Base-by-base conservation (phyloP, 331 rosid genomes). In the Malus hybrid region DNA sequence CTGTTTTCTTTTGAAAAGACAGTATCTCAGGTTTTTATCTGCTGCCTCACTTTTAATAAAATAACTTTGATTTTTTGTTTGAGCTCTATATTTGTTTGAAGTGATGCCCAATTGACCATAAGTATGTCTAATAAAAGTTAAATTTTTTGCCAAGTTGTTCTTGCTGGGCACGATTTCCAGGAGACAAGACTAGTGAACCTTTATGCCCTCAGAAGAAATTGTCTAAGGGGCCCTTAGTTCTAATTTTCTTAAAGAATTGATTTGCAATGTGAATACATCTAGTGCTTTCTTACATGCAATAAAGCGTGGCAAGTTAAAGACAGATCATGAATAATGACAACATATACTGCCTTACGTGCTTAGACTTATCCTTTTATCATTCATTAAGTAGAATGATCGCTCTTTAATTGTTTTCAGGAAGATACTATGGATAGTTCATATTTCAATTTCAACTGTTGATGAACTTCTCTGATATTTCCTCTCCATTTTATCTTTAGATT, bases 401-500 rank as follows among this genome's bases (percentile, higher is more conserved):
- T 42, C 48, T 42, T 10, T 39, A 39, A 39, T 39, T 39, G 46
- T 39, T 39, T 39, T 39, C 46, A 2, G 12, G 46, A 39, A 39
- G 46, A 39, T 39, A 4, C 1, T 39, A 52, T 52, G 18, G 18
- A 16, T 52, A 6, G n/a, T 52, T 52, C 20, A 52, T 15, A 52
- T 52, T 16, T 18, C 57, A 52, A 16, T 18, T 52, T 52, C 57
- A 52, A 52, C 57, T 52, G 18, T 16, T 16, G 71, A 73, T 65
- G 46, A 7, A 50, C 70, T 24, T 71, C 42, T 69, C 74, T 73
- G 75, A 74, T 1, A 36, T 46, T 55, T 72, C 13, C 42, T 56
- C 69, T 33, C 59, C 20, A 27, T 76, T 86, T 74, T 57, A 68
- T 71, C 83, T 22, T 68, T 80, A 94, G 99, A 94, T 94, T 74